These are phyloP conservation scores for Purshia tridentata DNA, from an alignment of 306 rosid genomes.

Conservation along the genomic window DNA sequence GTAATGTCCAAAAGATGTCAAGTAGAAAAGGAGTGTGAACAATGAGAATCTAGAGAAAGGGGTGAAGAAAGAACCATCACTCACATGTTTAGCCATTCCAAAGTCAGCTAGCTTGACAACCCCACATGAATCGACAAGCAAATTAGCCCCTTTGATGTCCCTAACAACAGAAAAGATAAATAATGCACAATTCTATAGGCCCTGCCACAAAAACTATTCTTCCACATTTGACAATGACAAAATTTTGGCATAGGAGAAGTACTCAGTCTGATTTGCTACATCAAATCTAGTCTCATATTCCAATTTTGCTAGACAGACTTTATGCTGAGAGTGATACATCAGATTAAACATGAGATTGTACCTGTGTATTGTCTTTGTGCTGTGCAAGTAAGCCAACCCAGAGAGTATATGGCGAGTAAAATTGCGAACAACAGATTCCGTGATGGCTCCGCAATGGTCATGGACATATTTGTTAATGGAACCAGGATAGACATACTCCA, in stretches of 20 bases:
- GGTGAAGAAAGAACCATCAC: slow-evolving; percentile 28
- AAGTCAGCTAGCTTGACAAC: slow-evolving; percentile 97
- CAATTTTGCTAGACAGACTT: not conserved
- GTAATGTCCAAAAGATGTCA: not conserved
- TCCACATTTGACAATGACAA: slow-evolving; percentile 1
- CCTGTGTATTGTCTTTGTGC: slow-evolving; percentile 91
- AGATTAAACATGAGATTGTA: slow-evolving; percentile 22
- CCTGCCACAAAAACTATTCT: not conserved
- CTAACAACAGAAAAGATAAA: slow-evolving; percentile 35
- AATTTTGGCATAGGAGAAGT: slow-evolving; percentile 5
- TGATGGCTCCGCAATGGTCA: slow-evolving; percentile 92
- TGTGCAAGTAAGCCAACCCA: slow-evolving; percentile 91
- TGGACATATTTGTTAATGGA: slow-evolving; percentile 88
- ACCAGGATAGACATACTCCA: slow-evolving; percentile 95
- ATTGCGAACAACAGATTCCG: slow-evolving; percentile 87
- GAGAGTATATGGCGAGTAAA: slow-evolving; percentile 94
- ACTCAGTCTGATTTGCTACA: not conserved
- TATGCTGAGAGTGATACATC: slow-evolving; percentile 7
- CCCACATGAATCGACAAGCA: slow-evolving; percentile 92
- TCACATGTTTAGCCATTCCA: slow-evolving; percentile 98
- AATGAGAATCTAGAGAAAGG: slow-evolving; percentile 14
- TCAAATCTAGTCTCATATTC: not conserved
- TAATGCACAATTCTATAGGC: not conserved
- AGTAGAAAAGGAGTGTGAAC: slow-evolving; percentile 3
- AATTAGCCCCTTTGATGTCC: slow-evolving; percentile 97